Base-by-base conservation (phyloP, 345 rosid species). In the Euclidium syriacum region DNA sequence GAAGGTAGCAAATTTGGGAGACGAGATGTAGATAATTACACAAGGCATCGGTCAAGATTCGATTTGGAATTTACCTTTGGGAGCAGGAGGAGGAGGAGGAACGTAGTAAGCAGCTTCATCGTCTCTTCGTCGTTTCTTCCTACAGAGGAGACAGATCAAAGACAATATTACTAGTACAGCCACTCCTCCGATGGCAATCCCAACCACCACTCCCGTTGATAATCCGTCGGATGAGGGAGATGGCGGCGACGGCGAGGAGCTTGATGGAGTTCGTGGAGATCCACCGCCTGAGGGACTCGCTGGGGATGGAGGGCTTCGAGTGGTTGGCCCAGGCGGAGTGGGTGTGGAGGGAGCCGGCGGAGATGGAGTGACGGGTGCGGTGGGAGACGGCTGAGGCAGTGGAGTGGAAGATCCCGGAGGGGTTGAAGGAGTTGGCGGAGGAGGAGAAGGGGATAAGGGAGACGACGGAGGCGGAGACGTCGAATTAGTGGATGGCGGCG, bases 171-270 rank as follows among this genome's bases (percentile, higher is more conserved):
- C 47, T 57, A 87, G 73, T 23, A 78, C 0, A 17, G 43, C 79
- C 52, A 85, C 79, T 51, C 89, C 95, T 1, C 74, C 95, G 10
- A 88, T 64, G 15, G 84, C 91, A 14, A 85, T 55, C 23, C 89
- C 95, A 29, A 80, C 91, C 24, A 85, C 84, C 12, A 83, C 57
- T 54, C 84, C 89, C 6, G 86, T 80, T 23, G 89, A 77, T 29
- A 78, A 14, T 16, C 58, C 72, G 20, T 1, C 26, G 11, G 78
- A 16, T 8, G 63, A 34, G 11, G 79, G 27, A 8, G 86, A 17
- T 11, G 85, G 26, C 2, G 79, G 24, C 0, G 91, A 24, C 15
- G 77, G 34, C 3, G 76, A 18, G 2, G 79, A 42, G 20, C 16
- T 4, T 34, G 75, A 60, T 52, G 79, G 32, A 36, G 66, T 62